Evolutionary conservation across 1,284 basidiomycete species (phyloP), one percentile per base, ranked within the genome.

Genomic region (Pseudozyma sp.): DNA sequence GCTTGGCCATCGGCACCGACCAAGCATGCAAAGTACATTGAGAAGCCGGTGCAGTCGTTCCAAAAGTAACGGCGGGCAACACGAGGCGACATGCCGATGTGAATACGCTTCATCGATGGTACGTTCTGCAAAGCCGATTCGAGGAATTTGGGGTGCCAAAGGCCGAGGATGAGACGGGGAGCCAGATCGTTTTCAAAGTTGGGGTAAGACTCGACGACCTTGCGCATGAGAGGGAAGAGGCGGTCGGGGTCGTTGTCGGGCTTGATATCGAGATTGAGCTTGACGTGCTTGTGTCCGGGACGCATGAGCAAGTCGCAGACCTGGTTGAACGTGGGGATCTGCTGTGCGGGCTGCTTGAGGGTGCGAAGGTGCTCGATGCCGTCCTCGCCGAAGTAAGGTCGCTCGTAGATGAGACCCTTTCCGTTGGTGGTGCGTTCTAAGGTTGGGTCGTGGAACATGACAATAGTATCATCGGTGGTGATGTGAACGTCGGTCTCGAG

Each of bases 391-490:
- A 87, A 86, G 65, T 88, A 89, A 6, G 85, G 83, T 66, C 86
- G 86, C 50, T 87, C 83, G 47, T 87, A 84, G 70, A 89, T 88
- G 21, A 86, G 81, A 31, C 89, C 89, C 13, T 85, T 85, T 21
- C 89, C 88, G 76, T 88, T 84, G 38, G 89, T 90, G 18, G 89
- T 90, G 19, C 89, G 85, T 54, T 87, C 87, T 11, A 89, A 52
- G 52, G 82, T 90, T 12, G 93, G 92, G 86, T 98, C 95, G 85
- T 97, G 95, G 86, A 96, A 97, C 93, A 98, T 95, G 70, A 98
- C 86, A 52, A 98, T 92, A 52, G 94, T 90, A 80, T 91, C 88
- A 87, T 98, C 96, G 76, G 89, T 86, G 54, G 95, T 95, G 83
- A 97, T 92, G 86, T 98, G 96, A 77, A 98, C 94, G 89, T 98